Evolutionary conservation across 2,329 filamentous ascomycete species (phyloP).

Genomic region (Corinectria fuckeliana): DNA sequence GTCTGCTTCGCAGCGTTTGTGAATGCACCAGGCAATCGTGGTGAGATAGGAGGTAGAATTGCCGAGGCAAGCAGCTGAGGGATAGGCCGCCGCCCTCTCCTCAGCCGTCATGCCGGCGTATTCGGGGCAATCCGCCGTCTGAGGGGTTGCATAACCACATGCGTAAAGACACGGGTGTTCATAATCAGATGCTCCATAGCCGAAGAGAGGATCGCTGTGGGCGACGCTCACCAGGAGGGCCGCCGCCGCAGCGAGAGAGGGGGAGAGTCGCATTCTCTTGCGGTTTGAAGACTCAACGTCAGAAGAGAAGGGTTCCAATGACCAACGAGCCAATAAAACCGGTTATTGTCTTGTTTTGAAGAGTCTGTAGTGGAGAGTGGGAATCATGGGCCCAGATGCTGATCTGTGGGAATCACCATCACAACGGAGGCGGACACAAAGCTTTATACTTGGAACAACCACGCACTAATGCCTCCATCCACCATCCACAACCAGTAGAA

Average conservation of each 20-base stretch:
- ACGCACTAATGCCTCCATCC: too few relatives aligned
- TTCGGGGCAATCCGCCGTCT: slow-evolving; percentile 30
- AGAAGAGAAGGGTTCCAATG: not conserved
- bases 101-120: slow-evolving; percentile 26
- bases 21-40: slow-evolving; percentile 31
- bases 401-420: not conserved
- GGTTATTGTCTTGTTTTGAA: not conserved
- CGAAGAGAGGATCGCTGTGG: slow-evolving; percentile 23
- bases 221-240: not conserved
- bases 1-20: not conserved
- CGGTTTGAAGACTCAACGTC: not conserved
- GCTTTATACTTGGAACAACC: slow-evolving; percentile 7
- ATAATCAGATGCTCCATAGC: slow-evolving; percentile 27
- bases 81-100: slow-evolving; percentile 18
- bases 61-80: slow-evolving; percentile 25
- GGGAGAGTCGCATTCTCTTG: slow-evolving; percentile 10
- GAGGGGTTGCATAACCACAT: slow-evolving; percentile 23
- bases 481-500: not conserved
- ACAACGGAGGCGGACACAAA: not conserved
- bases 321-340: not conserved
- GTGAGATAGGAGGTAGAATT: slow-evolving; percentile 27
- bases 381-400: not conserved
- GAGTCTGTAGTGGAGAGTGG: not conserved
- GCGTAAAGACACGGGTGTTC: slow-evolving; percentile 19
- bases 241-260: not conserved